Percentiles rank a stretch among this genome's conserved stretches.
phyloP scores from a whole-genome alignment of 257 asterid species.

The Cordia subcordata region DNA sequence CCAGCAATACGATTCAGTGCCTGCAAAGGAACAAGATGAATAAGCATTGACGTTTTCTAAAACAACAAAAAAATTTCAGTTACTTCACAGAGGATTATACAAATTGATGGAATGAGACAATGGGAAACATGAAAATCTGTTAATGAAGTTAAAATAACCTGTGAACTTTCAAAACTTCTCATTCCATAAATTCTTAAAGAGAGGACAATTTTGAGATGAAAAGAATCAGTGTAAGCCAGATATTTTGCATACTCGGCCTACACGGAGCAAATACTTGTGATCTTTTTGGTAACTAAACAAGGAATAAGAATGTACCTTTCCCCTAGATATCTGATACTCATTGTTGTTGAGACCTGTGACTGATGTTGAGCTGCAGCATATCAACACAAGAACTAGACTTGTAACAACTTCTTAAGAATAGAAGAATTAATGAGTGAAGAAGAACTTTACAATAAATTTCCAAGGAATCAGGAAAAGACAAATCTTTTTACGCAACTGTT shows the following conservation, averaged over 20 bases:
- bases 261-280: background rate
- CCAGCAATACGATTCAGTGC: constrained; percentile 68
- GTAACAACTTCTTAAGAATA: background rate
- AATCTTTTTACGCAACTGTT: too few relatives aligned
- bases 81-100: too few relatives aligned
- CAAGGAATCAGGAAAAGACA: too few relatives aligned
- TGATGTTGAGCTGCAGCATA: constrained; percentile 66
- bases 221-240: background rate
- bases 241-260: background rate
- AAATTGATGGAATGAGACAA: background rate
- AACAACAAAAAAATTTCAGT: too few relatives aligned
- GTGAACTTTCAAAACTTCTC: background rate
- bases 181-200: background rate
- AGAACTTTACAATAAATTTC: too few relatives aligned
- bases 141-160: background rate
- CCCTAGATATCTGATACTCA: constrained; percentile 91
- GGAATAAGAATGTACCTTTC: constrained; percentile 50
- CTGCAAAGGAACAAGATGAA: constrained; percentile 27
- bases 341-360: constrained; percentile 95
- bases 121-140: too few relatives aligned
- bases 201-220: background rate
- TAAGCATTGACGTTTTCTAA: background rate
- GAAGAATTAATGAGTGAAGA: background rate
- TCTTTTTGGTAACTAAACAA: background rate
- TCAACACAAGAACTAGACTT: constrained; percentile 14